A percentile compares a stretch with the other conserved stretches of the same genome.
These are phyloP conservation scores for Psilocybe cyanescens DNA, from an alignment of 768 basidiomycete genomes.

Conservation along the genomic window DNA sequence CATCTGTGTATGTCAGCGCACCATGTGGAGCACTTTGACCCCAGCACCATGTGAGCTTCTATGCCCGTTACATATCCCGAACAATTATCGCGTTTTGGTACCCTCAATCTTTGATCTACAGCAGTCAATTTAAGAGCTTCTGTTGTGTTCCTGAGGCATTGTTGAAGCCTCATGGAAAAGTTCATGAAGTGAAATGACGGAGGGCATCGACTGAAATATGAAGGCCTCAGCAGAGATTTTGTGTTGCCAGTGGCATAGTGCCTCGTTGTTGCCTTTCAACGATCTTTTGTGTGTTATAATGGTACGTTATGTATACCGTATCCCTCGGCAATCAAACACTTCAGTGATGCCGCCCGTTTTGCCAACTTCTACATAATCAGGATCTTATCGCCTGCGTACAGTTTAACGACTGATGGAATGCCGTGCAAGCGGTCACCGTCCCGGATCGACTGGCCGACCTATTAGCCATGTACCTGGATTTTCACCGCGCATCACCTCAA, in stretches of 20 bases:
- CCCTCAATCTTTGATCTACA: slow-evolving; percentile 23
- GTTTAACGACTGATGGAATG: not conserved
- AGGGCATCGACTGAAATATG: not conserved
- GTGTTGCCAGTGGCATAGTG: not conserved
- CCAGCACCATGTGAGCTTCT: slow-evolving; percentile 21
- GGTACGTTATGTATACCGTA: not conserved
- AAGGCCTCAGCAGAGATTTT: not conserved
- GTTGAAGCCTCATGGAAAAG: not conserved
- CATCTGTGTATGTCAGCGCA: slow-evolving; percentile 13
- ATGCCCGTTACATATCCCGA: slow-evolving; percentile 14
- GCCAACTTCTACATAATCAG: not conserved
- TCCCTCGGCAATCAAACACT: not conserved
- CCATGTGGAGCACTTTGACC: slow-evolving; percentile 18
- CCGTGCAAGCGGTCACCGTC: not conserved
- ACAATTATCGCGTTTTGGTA: not conserved
- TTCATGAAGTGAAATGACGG: not conserved
- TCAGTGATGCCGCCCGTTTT: not conserved
- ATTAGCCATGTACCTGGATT: slow-evolving; percentile 7
- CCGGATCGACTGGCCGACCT: slow-evolving; percentile 10
- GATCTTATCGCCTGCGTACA: not conserved
- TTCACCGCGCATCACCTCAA: slow-evolving; percentile 4
- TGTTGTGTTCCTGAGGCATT: slow-evolving; percentile 19
- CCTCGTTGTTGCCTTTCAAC: not conserved
- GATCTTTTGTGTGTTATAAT: not conserved
- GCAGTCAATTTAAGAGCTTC: slow-evolving; percentile 7